A percentile compares a stretch with the other conserved stretches of the same genome.
These are phyloP conservation scores for Hymenoscyphus fructigenus DNA, from an alignment of 2,329 filamentous ascomycete genomes.

Conservation along the genomic window DNA sequence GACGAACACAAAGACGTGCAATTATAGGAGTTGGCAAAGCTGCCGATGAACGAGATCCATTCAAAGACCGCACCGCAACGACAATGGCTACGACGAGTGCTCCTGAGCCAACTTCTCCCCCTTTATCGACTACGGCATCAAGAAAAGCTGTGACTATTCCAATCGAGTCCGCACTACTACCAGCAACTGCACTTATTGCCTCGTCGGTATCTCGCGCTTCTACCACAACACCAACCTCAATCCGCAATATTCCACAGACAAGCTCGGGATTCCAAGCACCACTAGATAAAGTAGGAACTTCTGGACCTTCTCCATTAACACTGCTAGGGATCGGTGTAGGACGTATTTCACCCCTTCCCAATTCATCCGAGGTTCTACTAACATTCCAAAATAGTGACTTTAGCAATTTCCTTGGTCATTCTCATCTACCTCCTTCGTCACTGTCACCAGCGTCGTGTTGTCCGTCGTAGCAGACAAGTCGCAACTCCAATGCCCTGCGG, in stretches of 20 bases:
- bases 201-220: neutral
- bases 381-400: neutral
- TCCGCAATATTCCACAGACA: neutral
- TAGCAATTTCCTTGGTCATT: neutral
- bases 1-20: neutral
- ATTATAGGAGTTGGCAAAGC: neutral
- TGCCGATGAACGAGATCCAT: neutral
- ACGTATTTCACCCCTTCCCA: neutral
- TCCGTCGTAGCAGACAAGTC: neutral
- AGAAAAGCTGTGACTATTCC: neutral
- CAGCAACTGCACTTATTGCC: neutral
- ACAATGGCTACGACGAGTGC: neutral
- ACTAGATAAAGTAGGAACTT: neutral
- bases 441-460: neutral
- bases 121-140: neutral
- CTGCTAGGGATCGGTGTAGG: neutral
- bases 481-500: neutral
- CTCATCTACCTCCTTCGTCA: neutral
- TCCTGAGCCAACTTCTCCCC: neutral
- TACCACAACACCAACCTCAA: neutral
- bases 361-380: neutral
- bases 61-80: neutral
- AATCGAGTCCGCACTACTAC: neutral
- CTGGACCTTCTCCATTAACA: neutral
- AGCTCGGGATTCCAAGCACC: neutral